Conservation (phyloP, 306 rosid species). For the Pachyrhizus erosus region DNA sequence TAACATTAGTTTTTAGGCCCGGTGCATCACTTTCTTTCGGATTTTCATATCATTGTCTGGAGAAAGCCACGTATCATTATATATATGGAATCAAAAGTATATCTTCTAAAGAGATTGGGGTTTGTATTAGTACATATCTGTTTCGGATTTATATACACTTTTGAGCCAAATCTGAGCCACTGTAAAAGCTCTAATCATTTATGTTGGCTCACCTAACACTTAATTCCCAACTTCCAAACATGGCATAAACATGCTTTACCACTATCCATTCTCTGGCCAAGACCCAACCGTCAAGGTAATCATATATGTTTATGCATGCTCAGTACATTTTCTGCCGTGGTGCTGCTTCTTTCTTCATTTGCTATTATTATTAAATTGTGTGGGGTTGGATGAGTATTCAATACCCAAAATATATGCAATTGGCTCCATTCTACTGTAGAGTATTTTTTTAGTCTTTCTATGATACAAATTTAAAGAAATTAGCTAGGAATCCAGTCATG, state of each 20-base stretch:
- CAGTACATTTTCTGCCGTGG: constrained; percentile 43
- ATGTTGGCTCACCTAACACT: constrained; percentile 42
- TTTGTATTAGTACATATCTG: constrained; percentile 35
- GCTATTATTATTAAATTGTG: constrained; percentile 33
- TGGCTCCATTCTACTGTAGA: constrained; percentile 35
- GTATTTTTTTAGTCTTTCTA: neutral
- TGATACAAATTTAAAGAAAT: constrained; percentile 30
- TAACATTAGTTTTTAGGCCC: constrained; percentile 40
- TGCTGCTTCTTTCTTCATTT: constrained; percentile 40
- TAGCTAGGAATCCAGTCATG: constrained; percentile 25
- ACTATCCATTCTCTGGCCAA: constrained; percentile 19
- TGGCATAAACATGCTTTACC: constrained; percentile 36
- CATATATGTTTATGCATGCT: constrained; percentile 47
- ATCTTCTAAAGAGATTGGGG: constrained; percentile 24
- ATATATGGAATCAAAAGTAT: constrained; percentile 28
- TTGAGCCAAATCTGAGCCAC: constrained; percentile 19
- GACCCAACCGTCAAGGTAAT: constrained; percentile 43
- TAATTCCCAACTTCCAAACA: constrained; percentile 36
- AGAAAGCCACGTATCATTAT: constrained; percentile 18
- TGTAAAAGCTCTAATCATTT: constrained; percentile 32
- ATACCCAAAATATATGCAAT: constrained; percentile 15
- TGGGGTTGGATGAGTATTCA: constrained; percentile 41
- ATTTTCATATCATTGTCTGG: constrained; percentile 50
- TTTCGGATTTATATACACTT: constrained; percentile 31
- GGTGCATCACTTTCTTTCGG: constrained; percentile 50